Evolutionary conservation across 2,329 filamentous ascomycete genomes (phyloP).

Genomic region (Hortaea werneckii): DNA sequence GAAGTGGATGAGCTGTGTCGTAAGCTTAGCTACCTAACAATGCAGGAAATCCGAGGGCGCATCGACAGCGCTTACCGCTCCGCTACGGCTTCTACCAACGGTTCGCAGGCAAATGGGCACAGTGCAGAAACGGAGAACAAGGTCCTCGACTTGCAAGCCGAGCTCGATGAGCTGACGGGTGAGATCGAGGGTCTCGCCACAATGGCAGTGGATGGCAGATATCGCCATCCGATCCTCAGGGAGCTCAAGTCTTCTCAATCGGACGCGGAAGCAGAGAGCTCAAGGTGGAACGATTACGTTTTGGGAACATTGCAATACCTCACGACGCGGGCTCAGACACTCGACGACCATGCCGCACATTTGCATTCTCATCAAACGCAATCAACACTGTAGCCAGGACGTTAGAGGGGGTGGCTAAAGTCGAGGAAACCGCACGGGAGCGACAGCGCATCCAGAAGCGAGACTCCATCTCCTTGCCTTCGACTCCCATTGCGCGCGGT

Average conservation of each 20-base stretch:
- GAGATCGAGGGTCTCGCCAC: constrained; percentile 61
- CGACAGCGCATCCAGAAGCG: not conserved
- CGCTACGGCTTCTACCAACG: not conserved
- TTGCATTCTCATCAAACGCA: constrained; percentile 17
- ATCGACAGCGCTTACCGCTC: constrained; percentile 42
- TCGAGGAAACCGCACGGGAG: not conserved
- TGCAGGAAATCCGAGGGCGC: constrained; percentile 31
- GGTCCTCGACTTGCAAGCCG: constrained; percentile 44
- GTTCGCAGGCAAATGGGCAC: not conserved
- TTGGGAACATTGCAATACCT: constrained; percentile 33
- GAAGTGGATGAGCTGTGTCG: constrained; percentile 47
- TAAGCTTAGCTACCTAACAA: constrained; percentile 30
- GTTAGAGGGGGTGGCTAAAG: not conserved
- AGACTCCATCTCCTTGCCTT: not conserved
- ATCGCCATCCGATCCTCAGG: constrained; percentile 50
- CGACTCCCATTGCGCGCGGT: constrained; percentile 10
- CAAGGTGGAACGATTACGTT: constrained; percentile 35
- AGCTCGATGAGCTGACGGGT: constrained; percentile 58
- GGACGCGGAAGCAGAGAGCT: constrained; percentile 26
- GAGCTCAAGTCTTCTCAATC: constrained; percentile 26
- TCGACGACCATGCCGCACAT: constrained; percentile 19
- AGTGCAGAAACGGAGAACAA: constrained; percentile 19
- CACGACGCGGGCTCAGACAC: constrained; percentile 20
- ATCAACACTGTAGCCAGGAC: constrained; percentile 13
- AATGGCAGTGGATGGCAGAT: constrained; percentile 60